Base-by-base conservation (phyloP, 768 basidiomycete species). In the Amanita molliuscula region DNA sequence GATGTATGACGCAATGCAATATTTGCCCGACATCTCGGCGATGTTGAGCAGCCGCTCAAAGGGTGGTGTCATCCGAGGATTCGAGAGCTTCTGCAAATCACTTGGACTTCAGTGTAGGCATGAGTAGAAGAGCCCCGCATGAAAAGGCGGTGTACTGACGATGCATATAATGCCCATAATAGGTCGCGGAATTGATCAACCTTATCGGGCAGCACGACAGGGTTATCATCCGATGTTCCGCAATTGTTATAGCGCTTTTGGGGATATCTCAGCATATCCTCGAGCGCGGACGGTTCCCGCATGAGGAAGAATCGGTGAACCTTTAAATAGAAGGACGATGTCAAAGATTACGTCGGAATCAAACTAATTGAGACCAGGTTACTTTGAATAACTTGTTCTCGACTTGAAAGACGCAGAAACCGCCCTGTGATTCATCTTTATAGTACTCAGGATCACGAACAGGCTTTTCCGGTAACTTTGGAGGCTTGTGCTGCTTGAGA, bases 321-420 rank as follows among this genome's bases (percentile, higher is more conserved):
- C 75, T 76, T 48, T 29, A 47, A 42, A 46, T 47, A 29, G 21
- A 31, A 34, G 10, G 25, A 34, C 21, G 13, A 31, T 29, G 48
- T 40, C 35, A 44, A 8, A 11, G 28, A 41, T 34, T 49, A 28
- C 40, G 28, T 15, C 20, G 13, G 15, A 25, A 26, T 26, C 21
- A 25, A 23, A 26, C 7, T 6, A 15, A 31, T 23, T 11, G 16
- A 33, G 29, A 26, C 13, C 18, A 43, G 53, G 66, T 48, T 57
- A 84, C 83, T 63, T 77, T 83, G 65, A 85, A 84, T 48, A 84
- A 57, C 6, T 74, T 78, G 56, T 76, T 72, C 58, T 78, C 77
- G 11, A 81, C 77, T 45, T 70, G 69, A 54, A 85, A 71, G n/a
- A 81, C 65, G 56, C 75, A 77, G 55, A 78, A 77, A n/a, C 76